These are phyloP conservation scores for Sporothrix brunneoviolacea DNA, from an alignment of 2,329 filamentous ascomycete species.

Conservation along the genomic window DNA sequence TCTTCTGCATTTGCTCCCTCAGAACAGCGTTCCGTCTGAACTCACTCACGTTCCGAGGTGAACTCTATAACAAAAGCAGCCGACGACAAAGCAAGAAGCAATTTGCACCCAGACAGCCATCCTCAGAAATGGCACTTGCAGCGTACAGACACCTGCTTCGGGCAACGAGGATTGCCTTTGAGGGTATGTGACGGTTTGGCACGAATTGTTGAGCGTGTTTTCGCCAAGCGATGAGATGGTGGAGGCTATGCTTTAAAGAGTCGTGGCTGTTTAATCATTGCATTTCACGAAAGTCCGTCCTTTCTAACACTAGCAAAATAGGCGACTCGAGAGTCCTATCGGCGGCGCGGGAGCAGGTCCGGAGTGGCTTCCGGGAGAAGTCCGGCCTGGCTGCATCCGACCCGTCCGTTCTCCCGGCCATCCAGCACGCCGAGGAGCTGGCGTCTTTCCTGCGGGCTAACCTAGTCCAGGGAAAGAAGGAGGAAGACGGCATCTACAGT, in stretches of 20 bases:
- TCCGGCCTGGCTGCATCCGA: slow-evolving; percentile 51
- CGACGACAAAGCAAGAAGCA: too few species aligned
- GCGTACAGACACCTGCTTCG: slow-evolving; percentile 80
- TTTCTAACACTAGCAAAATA: slow-evolving; percentile 14
- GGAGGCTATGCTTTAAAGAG: too few species aligned
- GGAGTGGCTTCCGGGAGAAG: slow-evolving; percentile 65
- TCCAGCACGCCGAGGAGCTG: slow-evolving; percentile 76
- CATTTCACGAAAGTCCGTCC: too few species aligned
- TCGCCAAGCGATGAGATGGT: too few species aligned
- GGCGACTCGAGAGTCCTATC: slow-evolving; percentile 45
- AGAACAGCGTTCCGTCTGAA: not conserved
- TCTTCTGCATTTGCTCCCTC: not conserved
- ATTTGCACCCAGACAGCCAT: not conserved
- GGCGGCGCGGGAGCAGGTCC: slow-evolving; percentile 67
- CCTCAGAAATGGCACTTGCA: slow-evolving; percentile 55
- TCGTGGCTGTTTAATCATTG: too few species aligned
- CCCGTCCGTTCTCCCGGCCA: slow-evolving; percentile 53
- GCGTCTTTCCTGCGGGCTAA: slow-evolving; percentile 75
- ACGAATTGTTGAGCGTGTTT: too few species aligned
- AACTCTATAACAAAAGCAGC: too few species aligned
- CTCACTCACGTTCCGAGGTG: too few species aligned
- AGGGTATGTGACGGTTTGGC: slow-evolving; percentile 47
- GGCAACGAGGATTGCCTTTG: slow-evolving; percentile 74
- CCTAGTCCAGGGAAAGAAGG: slow-evolving; percentile 71
- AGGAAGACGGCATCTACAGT: slow-evolving; percentile 52